phyloP scores from a whole-genome alignment of 2,329 filamentous ascomycete species.

The Mollisia scopiformis region DNA sequence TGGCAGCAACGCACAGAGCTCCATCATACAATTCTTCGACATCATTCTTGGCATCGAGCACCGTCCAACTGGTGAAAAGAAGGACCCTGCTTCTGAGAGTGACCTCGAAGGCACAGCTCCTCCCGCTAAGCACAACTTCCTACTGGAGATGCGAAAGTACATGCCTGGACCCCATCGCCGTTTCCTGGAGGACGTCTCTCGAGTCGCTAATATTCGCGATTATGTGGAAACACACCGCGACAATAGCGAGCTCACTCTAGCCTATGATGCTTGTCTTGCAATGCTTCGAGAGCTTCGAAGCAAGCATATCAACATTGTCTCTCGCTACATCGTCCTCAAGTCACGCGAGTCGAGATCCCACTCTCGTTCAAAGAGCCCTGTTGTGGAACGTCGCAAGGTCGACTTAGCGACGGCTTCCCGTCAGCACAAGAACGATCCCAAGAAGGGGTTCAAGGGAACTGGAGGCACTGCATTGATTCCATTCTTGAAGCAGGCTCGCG shows the following conservation, averaged over 20 bases:
- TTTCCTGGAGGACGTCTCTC: constrained; percentile 80
- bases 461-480: constrained; percentile 93
- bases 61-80: constrained; percentile 80
- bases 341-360: constrained; percentile 73
- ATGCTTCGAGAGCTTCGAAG: constrained; percentile 68
- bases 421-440: constrained; percentile 43
- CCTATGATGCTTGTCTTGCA: constrained; percentile 88
- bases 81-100: constrained; percentile 47
- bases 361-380: constrained; percentile 54
- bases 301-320: constrained; percentile 95
- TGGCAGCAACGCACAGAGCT: constrained; percentile 96
- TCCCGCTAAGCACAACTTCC: constrained; percentile 79
- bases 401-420: constrained; percentile 66
- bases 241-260: constrained; percentile 70
- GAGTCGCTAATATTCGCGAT: constrained; percentile 83
- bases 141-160: constrained; percentile 94
- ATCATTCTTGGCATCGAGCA: constrained; percentile 88
- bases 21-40: constrained; percentile 96
- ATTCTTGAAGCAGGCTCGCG: constrained; percentile 93
- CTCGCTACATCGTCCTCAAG: constrained; percentile 91
- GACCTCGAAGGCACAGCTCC: constrained; percentile 48
- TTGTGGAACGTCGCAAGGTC: constrained; percentile 55
- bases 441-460: constrained; percentile 77
- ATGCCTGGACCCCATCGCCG: constrained; percentile 94
- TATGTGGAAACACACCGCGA: constrained; percentile 69